A percentile compares a stretch with the other conserved stretches of the same genome.
Evolutionary conservation across 345 rosid species (phyloP).

Genomic region (Populus tremula): DNA sequence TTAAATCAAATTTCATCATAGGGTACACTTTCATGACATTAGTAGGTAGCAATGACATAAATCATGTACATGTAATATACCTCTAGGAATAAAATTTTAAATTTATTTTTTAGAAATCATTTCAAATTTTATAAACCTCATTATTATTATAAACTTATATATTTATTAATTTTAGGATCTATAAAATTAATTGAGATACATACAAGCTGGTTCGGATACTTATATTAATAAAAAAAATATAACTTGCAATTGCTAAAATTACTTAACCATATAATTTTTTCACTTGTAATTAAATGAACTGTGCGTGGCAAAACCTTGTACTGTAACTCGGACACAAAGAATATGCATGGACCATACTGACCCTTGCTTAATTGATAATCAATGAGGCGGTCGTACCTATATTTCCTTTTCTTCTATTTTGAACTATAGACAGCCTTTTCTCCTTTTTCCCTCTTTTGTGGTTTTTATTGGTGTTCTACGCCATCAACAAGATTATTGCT

Average conservation of each 20-base stretch:
- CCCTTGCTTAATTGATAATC: background rate
- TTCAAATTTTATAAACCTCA: no score
- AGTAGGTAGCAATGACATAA: background rate
- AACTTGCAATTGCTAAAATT: no score
- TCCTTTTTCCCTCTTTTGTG: no score
- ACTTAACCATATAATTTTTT: no score
- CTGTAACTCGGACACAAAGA: background rate
- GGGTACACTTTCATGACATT: background rate
- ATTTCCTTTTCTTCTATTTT: background rate
- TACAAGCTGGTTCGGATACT: fast-evolving
- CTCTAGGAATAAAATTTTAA: no score
- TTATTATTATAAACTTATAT: no score
- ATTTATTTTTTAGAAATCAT: no score
- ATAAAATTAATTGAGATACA: no score
- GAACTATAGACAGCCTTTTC: background rate
- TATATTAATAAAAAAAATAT: no score
- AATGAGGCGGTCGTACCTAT: background rate
- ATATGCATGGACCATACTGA: background rate
- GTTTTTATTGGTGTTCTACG: background rate
- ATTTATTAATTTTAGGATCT: no score
- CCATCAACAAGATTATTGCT: background rate
- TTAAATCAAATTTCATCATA: background rate
- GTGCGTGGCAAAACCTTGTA: background rate
- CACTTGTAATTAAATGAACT: background rate
- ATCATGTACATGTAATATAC: background rate